Base-by-base conservation (phyloP, 208 protist species). In the Leptomonas seymouri region DNA sequence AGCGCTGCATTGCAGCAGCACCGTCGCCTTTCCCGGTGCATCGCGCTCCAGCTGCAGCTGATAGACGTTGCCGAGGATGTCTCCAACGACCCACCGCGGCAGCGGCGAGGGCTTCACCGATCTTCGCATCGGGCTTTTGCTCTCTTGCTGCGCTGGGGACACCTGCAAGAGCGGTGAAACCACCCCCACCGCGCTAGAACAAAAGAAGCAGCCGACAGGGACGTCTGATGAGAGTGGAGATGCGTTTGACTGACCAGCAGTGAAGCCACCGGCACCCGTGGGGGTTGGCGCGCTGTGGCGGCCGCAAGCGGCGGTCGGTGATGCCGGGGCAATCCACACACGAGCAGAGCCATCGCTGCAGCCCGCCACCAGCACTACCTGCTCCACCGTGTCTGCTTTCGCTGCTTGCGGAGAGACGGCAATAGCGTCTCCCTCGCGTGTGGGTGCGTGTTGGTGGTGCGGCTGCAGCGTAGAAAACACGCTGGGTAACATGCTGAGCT, bases 51-150 rank as follows among this genome's bases (percentile, higher is more conserved):
- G 74, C 41, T 61, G 72, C 42, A 94, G 70, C 72, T 91, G 86
- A 63, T 93, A 93, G 3, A 94, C 62, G 64, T 92, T 91, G 23
- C 89, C 89, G 20, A 94, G 76, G 18, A 39, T 71, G 54, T 94
- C 89, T 0, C 89, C 89, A 7, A 71, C 86, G 25, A 94, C 69
- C 75, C 87, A 90, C 36, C 66, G 42, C 48, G 51, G 67, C 45
- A 1, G 58, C 41, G 15, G 30, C 27, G 50, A 25, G 3, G 16
- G 11, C 27, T 60, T 34, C 49, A 1, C 34, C 23, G 28, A 16
- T 28, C 3, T 1, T 31, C 30, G 14, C 31, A 41, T 12, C 39
- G 42, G 39, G 59, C 48, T 45, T 27, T 42, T 9, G 18, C 34
- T 39, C 28, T 20, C 4, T 31, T 7, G 15, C 56, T 9, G 34